These are phyloP conservation scores for Dipodascopsis uninucleata DNA, from an alignment of 805 yeast species.

Conservation along the genomic window DNA sequence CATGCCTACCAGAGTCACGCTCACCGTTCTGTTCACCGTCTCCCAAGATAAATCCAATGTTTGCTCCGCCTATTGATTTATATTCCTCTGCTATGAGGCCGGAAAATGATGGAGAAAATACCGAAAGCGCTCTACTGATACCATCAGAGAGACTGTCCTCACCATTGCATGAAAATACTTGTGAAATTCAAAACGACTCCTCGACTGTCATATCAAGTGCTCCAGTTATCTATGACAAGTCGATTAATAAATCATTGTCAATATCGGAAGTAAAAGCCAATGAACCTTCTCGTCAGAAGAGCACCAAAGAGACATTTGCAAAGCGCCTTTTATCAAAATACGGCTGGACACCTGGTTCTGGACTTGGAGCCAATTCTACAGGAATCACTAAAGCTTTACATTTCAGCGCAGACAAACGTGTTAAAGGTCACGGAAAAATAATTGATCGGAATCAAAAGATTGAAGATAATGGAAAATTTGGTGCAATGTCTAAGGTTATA, in stretches of 20 bases:
- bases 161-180: background rate
- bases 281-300: background rate
- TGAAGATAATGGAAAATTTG: constrained; percentile 14
- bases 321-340: constrained; percentile 21
- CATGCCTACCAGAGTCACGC: too few relatives aligned
- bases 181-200: background rate
- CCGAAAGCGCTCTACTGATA: too few relatives aligned
- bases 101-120: too few relatives aligned
- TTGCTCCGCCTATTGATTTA: too few relatives aligned
- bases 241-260: background rate
- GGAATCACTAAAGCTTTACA: constrained; percentile 25
- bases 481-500: constrained; percentile 19
- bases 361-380: constrained; percentile 19
- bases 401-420: constrained; percentile 23
- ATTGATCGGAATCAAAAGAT: constrained; percentile 31
- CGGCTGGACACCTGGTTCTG: constrained; percentile 29
- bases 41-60: too few relatives aligned
- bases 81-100: too few relatives aligned
- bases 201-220: constrained; percentile 8
- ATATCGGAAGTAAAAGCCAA: background rate
- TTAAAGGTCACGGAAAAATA: constrained; percentile 25
- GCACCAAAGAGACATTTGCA: constrained; percentile 18
- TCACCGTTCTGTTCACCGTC: too few relatives aligned
- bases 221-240: constrained; percentile 1
- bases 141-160: background rate